These are phyloP conservation scores for Russula brevipes DNA, from an alignment of 768 basidiomycete genomes.

Conservation along the genomic window DNA sequence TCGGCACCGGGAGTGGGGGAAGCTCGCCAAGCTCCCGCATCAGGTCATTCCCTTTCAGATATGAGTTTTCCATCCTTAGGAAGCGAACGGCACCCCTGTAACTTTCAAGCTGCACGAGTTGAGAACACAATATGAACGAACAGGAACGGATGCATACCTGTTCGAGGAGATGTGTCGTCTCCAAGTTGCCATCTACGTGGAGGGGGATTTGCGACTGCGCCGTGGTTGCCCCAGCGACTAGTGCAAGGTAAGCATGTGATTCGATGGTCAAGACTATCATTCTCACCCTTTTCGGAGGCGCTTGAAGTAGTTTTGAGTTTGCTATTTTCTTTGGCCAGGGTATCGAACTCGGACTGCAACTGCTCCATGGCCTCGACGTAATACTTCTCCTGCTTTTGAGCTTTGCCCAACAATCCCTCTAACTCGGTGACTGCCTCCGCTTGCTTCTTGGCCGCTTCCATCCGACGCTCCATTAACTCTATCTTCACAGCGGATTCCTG, in stretches of 20 bases:
- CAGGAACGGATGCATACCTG: conserved; percentile 47
- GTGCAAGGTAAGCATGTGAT: conserved; percentile 15
- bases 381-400: conserved; percentile 80
- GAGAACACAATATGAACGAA: conserved; percentile 6
- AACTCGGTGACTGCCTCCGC: conserved; percentile 78
- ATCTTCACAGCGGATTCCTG: conserved; percentile 91
- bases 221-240: conserved; percentile 44
- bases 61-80: conserved; percentile 90
- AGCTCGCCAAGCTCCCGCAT: conserved; percentile 76
- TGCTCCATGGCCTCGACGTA: conserved; percentile 95
- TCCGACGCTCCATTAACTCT: conserved; percentile 88
- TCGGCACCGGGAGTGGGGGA: conserved; percentile 55
- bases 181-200: conserved; percentile 72
- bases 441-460: conserved; percentile 89
- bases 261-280: background rate
- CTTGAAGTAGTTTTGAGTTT: conserved; percentile 68
- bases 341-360: conserved; percentile 82
- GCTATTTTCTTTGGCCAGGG: conserved; percentile 80
- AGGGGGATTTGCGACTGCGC: conserved; percentile 54
- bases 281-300: conserved; percentile 64
- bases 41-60: conserved; percentile 88
- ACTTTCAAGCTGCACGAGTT: conserved; percentile 65
- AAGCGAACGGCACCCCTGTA: conserved; percentile 88
- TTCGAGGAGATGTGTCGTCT: conserved; percentile 83
- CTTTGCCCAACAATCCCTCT: conserved; percentile 73